Conservation (phyloP, 352 stramenopile genomes). For the Lagenidium giganteum region DNA sequence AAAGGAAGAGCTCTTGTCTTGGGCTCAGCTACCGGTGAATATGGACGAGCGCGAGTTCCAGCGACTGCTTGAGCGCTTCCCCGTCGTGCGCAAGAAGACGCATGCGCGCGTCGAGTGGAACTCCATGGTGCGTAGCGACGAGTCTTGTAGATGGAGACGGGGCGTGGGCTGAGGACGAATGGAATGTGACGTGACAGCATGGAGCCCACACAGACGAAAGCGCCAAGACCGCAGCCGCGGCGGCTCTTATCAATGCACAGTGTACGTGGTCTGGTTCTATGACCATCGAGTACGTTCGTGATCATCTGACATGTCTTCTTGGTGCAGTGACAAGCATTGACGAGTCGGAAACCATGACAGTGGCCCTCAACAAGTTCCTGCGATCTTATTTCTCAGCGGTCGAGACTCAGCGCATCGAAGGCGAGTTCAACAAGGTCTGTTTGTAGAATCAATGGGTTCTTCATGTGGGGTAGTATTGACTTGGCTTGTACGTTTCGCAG, state of each 20-base stretch:
- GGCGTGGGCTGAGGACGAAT: neutral
- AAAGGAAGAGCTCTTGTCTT: no score
- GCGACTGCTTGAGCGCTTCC: slow-evolving; percentile 64
- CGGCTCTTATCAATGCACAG: slow-evolving; percentile 1
- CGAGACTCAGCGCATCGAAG: slow-evolving; percentile 51
- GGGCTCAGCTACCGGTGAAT: no score
- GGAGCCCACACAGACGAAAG: neutral
- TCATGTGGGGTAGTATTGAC: neutral
- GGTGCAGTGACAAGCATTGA: slow-evolving; percentile 20
- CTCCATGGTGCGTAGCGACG: slow-evolving; percentile 34
- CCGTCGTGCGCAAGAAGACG: slow-evolving; percentile 75
- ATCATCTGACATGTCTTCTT: neutral
- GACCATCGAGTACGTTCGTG: no score
- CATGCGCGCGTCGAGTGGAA: slow-evolving; percentile 79
- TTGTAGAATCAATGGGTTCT: neutral
- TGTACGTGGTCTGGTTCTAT: slow-evolving; percentile 8
- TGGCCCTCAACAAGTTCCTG: slow-evolving; percentile 62
- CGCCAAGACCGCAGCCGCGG: neutral
- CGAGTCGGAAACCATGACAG: slow-evolving; percentile 30
- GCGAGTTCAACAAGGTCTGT: slow-evolving; percentile 54
- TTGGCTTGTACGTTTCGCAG: slow-evolving; percentile 17
- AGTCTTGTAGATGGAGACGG: neutral
- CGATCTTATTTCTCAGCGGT: slow-evolving; percentile 52
- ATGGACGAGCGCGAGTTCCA: slow-evolving; percentile 77
- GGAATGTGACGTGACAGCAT: neutral